Conservation (phyloP, 768 basidiomycete species). For the Leucocoprinus birnbaumii region DNA sequence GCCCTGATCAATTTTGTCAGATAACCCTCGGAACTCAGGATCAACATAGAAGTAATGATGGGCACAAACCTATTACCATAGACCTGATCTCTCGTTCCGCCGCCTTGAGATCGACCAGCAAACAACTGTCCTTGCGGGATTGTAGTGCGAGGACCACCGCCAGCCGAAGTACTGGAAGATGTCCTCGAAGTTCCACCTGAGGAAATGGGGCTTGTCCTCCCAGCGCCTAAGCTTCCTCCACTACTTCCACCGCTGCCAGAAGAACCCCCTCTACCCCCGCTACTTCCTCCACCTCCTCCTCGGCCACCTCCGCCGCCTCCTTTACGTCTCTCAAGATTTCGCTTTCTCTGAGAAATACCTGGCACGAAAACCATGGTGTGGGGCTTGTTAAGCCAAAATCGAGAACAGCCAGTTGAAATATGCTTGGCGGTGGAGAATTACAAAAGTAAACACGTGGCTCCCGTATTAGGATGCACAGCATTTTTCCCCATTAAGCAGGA, state of each 20-base stretch:
- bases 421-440: too few relatives aligned
- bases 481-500: too few relatives aligned
- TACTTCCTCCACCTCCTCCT: conserved; percentile 9
- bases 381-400: not conserved
- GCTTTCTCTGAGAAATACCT: conserved; percentile 20
- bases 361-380: conserved; percentile 22
- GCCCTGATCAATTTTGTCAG: conserved; percentile 26
- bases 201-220: conserved; percentile 17
- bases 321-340: conserved; percentile 22
- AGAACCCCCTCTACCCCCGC: conserved; percentile 14
- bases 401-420: too few relatives aligned
- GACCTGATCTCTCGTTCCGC: conserved; percentile 42
- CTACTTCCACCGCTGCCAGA: conserved; percentile 8
- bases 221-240: conserved; percentile 15
- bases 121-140: conserved; percentile 46
- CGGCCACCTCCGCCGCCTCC: conserved; percentile 23
- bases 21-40: not conserved
- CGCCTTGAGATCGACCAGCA: conserved; percentile 48
- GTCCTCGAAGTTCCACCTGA: conserved; percentile 16
- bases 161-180: conserved; percentile 23
- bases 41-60: not conserved
- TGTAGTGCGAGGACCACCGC: conserved; percentile 26
- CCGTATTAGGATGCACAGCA: too few relatives aligned
- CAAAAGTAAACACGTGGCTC: too few relatives aligned
- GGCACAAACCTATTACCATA: conserved; percentile 40